Base-by-base conservation (phyloP, 306 rosid genomes). In the Glycyrrhiza uralensis region DNA sequence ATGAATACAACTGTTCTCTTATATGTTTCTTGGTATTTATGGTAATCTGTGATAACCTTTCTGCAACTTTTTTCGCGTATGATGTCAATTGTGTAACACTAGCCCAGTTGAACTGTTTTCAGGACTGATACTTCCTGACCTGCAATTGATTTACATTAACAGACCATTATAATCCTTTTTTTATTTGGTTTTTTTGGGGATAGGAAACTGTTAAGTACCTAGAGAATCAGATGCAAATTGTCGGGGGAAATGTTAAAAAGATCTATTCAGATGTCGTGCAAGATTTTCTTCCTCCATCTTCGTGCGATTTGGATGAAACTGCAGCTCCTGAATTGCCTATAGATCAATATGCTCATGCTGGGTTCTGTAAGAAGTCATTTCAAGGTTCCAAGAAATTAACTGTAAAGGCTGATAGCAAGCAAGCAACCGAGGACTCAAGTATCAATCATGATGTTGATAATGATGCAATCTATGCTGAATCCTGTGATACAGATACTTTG, bases 201-300 rank as follows among this genome's bases (percentile, higher is more conserved):
- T 83, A 94, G 96, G 96, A 91, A 64, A 87, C 96, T 0, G 76
- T 81, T 61, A 82, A 86, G 51, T 89, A 91, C 83, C 73, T 94
- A 13, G 98, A 89, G 88, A 76, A 83, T 82, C 92, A 89, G 76
- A 89, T 89, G 82, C 87, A 85, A 78, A 88, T 72, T 75, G 97
- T 89, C 41, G 93, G 96, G 72, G 91, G 73, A 49, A 86, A 76
- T 77, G 90, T 91, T 76, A 94, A 68, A 76, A 85, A 76, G 84
- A 79, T 93, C 69, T 93, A 80, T 71, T 86, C 87, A 6, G 96
- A 87, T 67, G 85, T 86, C 33, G 18, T 91, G 83, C 79, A 94
- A 63, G 97, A 94, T 82, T 75, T 91, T 63, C 79, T 82, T 45
- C 83, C 85, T 39, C 86, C 86, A 38, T 35, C 87, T 74, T 72